Evolutionary conservation across 768 basidiomycete species (phyloP).

Genomic region (Pulveroboletus sp.): DNA sequence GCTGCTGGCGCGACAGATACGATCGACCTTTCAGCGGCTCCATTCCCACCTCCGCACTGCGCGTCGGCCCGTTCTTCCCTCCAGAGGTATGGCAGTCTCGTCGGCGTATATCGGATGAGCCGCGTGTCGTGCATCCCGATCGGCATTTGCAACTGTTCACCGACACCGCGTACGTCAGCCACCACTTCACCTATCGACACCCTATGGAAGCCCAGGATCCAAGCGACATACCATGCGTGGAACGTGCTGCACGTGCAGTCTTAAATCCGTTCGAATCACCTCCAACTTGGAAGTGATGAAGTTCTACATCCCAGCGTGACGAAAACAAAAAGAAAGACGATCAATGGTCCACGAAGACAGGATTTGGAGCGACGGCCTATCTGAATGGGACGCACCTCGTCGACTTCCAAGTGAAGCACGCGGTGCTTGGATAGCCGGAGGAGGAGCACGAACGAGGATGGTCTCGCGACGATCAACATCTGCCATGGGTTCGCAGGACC

Average conservation of each 20-base stretch:
- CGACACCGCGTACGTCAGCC: constrained; percentile 1
- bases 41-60: background rate
- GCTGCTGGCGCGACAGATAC: background rate
- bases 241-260: constrained; percentile 6
- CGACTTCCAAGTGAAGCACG: constrained; percentile 22
- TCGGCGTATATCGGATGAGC: constrained; percentile 15
- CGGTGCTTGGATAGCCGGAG: constrained; percentile 15
- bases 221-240: constrained; percentile 15
- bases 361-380: background rate
- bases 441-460: constrained; percentile 19
- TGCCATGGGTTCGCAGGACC: constrained; percentile 2
- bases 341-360: background rate
- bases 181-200: background rate
- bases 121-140: constrained; percentile 14
- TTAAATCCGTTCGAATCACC: constrained; percentile 18
- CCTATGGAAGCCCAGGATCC: background rate
- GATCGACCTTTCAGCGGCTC: background rate
- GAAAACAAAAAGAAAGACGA: background rate
- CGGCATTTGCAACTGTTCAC: constrained; percentile 10
- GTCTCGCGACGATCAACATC: constrained; percentile 19
- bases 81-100: constrained; percentile 15
- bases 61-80: constrained; percentile 2
- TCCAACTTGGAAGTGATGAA: constrained; percentile 16
- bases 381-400: constrained; percentile 13
- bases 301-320: background rate